Base-by-base conservation (phyloP, 139 green algal species). In the Chlorella vulgaris region DNA sequence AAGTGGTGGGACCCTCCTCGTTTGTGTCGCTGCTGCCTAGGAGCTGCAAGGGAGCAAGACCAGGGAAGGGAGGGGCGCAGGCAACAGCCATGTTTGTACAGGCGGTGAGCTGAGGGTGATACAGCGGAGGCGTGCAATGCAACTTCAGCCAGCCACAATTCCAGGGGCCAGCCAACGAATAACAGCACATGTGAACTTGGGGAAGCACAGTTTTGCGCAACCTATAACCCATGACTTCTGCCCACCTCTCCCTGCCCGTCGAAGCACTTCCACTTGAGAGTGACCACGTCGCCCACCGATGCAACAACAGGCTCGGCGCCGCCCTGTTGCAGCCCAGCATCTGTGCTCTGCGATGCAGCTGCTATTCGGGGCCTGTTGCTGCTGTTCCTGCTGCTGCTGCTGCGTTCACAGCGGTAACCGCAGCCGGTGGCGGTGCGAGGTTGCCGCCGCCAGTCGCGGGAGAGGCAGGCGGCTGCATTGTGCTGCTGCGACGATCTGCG, bases 1-100 rank as follows among this genome's bases (percentile, higher is more conserved):
- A 97, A 0, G 81, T 89, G 7, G 96, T 76, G 0, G 93, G 89
- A 67, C n/a, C n/a, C n/a, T 95, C 90, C 7, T 85, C 85, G 0
- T 73, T 68, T 4, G 87, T 78, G 15, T 86, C 69, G 22, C 38
- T 81, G 35, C 82, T 88, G 10, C 93, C 91, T 35, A 86, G 40
- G 83, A 91, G 81, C 73, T 86, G 50, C 70, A 78, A 36, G 19
- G 81, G 67, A 85, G 50, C 70, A 78, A 36, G 19, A 7, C 28
- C 63, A 4, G 4, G 42, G n/a, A 29, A 22, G 43, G 10, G 31
- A 15, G 42, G 28, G 61, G n/a, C 2, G 24, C 13, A 28, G 10
- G 28, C 28, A 19, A n/a, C n/a, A n/a, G n/a, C n/a, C 38, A 8
- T 4, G 61, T 33, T 22, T 29, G 10, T 7, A 4, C 28, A 19